Evolutionary conservation across 139 green algal species (phyloP).

Genomic region (Chlorella sp.): DNA sequence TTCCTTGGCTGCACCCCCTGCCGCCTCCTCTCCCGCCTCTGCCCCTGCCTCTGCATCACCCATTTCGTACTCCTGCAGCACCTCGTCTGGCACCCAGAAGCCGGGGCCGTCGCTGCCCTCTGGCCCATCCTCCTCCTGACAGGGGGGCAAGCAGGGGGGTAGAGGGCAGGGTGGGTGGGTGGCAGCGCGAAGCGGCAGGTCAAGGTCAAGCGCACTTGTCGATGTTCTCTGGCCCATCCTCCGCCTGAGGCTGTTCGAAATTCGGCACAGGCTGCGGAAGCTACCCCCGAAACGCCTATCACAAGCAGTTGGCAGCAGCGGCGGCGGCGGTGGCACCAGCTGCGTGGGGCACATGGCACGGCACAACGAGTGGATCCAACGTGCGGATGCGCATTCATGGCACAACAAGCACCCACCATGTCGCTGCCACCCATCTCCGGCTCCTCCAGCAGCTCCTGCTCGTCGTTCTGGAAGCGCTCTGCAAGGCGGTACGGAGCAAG

Average conservation of each 20-base stretch:
- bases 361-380: too few species aligned
- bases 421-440: constrained; percentile 32
- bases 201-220: too few species aligned
- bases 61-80: constrained; percentile 29
- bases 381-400: neutral
- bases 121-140: constrained; percentile 19
- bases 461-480: constrained; percentile 69
- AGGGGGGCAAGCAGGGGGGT: neutral
- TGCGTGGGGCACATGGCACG: too few species aligned
- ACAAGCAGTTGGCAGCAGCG: neutral
- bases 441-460: constrained; percentile 72
- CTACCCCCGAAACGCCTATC: neutral
- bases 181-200: too few species aligned
- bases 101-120: constrained; percentile 18
- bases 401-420: neutral
- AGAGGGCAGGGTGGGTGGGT: neutral
- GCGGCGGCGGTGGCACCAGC: neutral
- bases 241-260: too few species aligned
- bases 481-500: too few species aligned
- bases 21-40: neutral
- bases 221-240: too few species aligned
- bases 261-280: too few species aligned
- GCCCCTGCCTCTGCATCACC: neutral
- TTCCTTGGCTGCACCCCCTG: neutral
- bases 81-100: constrained; percentile 20